A percentile compares a stretch with the other conserved stretches of the same genome.
Conservation (phyloP, 1,284 basidiomycete species). For the Pterulicium gracile region DNA sequence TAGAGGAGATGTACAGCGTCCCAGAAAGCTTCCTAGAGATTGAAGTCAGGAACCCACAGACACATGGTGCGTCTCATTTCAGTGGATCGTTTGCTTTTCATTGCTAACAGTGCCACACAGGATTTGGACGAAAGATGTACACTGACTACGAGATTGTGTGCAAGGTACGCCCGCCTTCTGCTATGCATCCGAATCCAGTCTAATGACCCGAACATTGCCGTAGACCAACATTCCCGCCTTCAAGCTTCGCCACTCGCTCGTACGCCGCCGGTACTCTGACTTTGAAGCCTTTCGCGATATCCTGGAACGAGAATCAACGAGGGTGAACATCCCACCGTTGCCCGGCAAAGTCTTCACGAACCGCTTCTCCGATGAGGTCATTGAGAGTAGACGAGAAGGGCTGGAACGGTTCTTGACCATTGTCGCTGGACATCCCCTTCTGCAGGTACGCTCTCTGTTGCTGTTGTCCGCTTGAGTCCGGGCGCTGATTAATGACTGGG, state of each 20-base stretch:
- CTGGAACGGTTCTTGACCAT: conserved; percentile 93
- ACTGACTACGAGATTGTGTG: conserved; percentile 99
- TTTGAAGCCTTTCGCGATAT: conserved; percentile 99
- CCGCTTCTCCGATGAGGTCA: conserved; percentile 96
- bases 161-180: conserved; percentile 52
- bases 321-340: conserved; percentile 94
- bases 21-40: conserved; percentile 98
- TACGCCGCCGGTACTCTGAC: conserved; percentile 93
- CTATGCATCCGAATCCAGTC: conserved; percentile 1
- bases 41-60: conserved; percentile 94
- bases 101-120: conserved; percentile 26
- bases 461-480: conserved; percentile 2
- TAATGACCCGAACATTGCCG: background rate
- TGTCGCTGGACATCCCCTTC: conserved; percentile 92
- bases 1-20: conserved; percentile 97
- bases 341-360: conserved; percentile 97
- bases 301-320: conserved; percentile 91
- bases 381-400: conserved; percentile 86
- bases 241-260: conserved; percentile 90
- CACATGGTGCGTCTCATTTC: conserved; percentile 61
- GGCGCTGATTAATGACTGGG: conserved; percentile 10
- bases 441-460: conserved; percentile 56
- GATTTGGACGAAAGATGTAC: conserved; percentile 95
- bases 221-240: conserved; percentile 99
- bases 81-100: background rate